A percentile compares a stretch with the other conserved stretches of the same genome.
These are phyloP conservation scores for Claviceps pazoutovae DNA, from an alignment of 2,329 filamentous ascomycete genomes.

Conservation along the genomic window DNA sequence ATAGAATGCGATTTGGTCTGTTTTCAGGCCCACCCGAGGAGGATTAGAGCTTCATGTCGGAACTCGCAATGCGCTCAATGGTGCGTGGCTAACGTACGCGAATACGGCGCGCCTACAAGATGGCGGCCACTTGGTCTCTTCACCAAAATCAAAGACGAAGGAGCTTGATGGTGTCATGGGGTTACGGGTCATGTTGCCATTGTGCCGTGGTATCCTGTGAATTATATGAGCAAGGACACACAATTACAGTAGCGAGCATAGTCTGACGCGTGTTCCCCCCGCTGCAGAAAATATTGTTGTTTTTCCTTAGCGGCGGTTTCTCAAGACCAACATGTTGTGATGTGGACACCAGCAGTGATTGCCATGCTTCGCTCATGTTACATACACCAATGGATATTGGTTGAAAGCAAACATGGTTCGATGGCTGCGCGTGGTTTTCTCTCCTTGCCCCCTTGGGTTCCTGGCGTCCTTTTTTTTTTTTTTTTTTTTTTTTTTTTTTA, in stretches of 20 bases:
- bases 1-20: slow-evolving; percentile 63
- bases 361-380: slow-evolving; percentile 3
- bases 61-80: slow-evolving; percentile 3
- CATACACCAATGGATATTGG: slow-evolving; percentile 1
- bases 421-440: background rate
- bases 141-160: background rate
- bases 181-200: background rate
- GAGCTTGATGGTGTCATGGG: background rate
- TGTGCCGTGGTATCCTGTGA: background rate
- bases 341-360: slow-evolving; percentile 13
- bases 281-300: slow-evolving; percentile 13
- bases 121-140: too few species aligned
- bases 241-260: slow-evolving; percentile 22
- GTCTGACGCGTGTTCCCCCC: slow-evolving; percentile 16
- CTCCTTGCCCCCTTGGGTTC: background rate
- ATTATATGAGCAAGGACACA: slow-evolving; percentile 6
- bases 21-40: slow-evolving; percentile 59
- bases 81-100: background rate
- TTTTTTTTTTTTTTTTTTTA: too few species aligned
- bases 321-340: slow-evolving; percentile 17
- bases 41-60: slow-evolving; percentile 7
- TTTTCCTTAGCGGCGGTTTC: slow-evolving; percentile 14
- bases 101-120: background rate
- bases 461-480: too few species aligned
- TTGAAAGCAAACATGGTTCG: slow-evolving; percentile 1